Base-by-base conservation (phyloP, 345 rosid species). In the Arabidopsis suecica region DNA sequence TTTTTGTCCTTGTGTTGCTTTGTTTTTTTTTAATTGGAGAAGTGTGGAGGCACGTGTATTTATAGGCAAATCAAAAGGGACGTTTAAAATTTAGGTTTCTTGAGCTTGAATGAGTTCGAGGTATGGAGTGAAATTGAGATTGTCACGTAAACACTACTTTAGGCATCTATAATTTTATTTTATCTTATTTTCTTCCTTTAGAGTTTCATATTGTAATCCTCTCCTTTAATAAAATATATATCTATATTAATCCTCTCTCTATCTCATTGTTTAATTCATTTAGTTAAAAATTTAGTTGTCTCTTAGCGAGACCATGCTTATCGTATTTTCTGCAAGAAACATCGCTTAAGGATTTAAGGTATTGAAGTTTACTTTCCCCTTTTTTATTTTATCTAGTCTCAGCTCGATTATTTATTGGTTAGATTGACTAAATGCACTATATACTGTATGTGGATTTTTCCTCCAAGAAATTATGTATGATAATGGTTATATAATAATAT, bases 81-180 rank as follows among this genome's bases (percentile, higher is more conserved):
- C 66, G 45, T 42, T 42, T 20, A 65, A 64, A 64, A 48, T 60
- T 62, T 76, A 36, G 65, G 75, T 76, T 69, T 69, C 8, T 54
- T n/a, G 54, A 23, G 51, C 36, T 76, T 69, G 80, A 76, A 76
- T 69, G 75, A 69, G 71, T 76, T 76, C 36, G 60, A 62, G 75
- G 80, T 76, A 76, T 76, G 80, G 80, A 61, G 65, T 62, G 71
- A 76, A 69, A 76, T 76, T 76, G 80, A 76, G 80, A 76, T 76
- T 69, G 75, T 69, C 75, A 76, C 80, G 80, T 69, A 76, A 75
- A 69, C 75, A 54, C 69, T 42, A 62, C 57, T 41, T 68, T n/a
- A 23, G 57, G 61, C 18, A 14, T 34, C 69, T 22, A 3, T 14
- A 30, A 45, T 74, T 61, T 33, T 51, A 1, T 50, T 48, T 22